Conservation (phyloP, 257 asterid genomes). For the Solanum bulbocastanum region DNA sequence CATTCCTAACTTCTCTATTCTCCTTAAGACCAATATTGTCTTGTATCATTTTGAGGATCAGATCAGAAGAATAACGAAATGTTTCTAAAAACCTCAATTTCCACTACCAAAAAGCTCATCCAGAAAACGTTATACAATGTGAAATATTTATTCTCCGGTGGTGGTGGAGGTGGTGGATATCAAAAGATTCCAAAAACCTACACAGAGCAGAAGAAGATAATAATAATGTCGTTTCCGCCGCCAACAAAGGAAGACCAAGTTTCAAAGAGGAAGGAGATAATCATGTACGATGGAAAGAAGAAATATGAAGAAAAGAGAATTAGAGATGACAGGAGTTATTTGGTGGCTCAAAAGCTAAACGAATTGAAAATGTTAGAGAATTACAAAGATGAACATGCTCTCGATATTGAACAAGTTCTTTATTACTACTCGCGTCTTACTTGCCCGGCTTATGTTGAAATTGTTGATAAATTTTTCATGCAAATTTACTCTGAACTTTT, state of each 20-base stretch:
- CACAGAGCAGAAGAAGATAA: conserved; percentile 2
- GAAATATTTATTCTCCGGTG: conserved; percentile 22
- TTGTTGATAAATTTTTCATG: conserved; percentile 44
- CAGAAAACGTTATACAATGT: conserved; percentile 16
- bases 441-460: conserved; percentile 36
- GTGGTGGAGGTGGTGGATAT: conserved; percentile 25
- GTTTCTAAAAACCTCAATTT: conserved; percentile 18
- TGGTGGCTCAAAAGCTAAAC: conserved; percentile 19
- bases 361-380: conserved; percentile 30
- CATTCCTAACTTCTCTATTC: not conserved
- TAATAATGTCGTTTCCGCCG: not conserved
- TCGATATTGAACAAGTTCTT: conserved; percentile 26
- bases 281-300: conserved; percentile 13
- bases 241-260: not conserved
- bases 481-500: conserved; percentile 30
- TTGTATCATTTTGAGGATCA: not conserved
- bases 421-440: conserved; percentile 30
- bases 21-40: not conserved
- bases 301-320: not conserved
- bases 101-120: conserved; percentile 25
- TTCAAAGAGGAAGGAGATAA: conserved; percentile 3
- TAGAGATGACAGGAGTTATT: conserved; percentile 5
- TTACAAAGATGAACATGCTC: conserved; percentile 13
- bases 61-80: not conserved
- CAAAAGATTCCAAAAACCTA: conserved; percentile 25